Percentiles rank a stretch among this genome's conserved stretches.
These are phyloP conservation scores for Eucalyptus lansdowneana DNA, from an alignment of 345 rosid species.

Conservation along the genomic window DNA sequence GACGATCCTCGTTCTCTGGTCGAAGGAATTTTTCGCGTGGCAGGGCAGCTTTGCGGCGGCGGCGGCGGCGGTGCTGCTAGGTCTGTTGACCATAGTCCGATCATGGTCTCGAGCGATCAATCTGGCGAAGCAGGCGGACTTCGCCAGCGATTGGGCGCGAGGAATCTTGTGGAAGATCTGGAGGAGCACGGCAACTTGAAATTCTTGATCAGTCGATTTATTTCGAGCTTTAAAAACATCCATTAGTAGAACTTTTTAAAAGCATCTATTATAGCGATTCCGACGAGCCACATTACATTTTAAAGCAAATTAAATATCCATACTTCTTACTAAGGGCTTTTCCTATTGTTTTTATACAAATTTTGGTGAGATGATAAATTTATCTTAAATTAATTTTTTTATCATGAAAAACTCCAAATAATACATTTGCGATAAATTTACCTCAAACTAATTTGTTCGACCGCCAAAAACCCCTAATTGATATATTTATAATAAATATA, in stretches of 20 bases:
- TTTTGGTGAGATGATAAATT: no score
- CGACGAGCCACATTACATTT: no score
- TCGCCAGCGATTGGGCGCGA: not conserved
- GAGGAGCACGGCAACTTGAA: not conserved
- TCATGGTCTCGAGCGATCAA: not conserved
- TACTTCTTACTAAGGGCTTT: no score
- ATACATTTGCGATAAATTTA: no score
- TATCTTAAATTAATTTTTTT: no score
- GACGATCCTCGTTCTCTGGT: not conserved
- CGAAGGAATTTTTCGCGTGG: not conserved
- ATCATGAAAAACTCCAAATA: rapidly evolving
- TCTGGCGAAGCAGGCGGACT: not conserved
- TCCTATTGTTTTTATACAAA: no score
- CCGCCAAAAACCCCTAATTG: rapidly evolving
- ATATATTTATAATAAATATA: rapidly evolving
- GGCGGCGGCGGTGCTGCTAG: not conserved
- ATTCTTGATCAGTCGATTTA: not conserved
- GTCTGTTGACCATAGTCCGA: not conserved
- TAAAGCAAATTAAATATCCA: no score
- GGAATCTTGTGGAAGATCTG: not conserved
- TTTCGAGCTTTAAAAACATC: not conserved
- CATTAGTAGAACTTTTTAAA: no score
- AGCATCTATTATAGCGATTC: no score
- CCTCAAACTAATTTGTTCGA: rapidly evolving
- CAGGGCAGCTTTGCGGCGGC: not conserved